Base-by-base conservation (phyloP, 225 moss, liverwort and hornwort species). In the Polytrichum formosum region DNA sequence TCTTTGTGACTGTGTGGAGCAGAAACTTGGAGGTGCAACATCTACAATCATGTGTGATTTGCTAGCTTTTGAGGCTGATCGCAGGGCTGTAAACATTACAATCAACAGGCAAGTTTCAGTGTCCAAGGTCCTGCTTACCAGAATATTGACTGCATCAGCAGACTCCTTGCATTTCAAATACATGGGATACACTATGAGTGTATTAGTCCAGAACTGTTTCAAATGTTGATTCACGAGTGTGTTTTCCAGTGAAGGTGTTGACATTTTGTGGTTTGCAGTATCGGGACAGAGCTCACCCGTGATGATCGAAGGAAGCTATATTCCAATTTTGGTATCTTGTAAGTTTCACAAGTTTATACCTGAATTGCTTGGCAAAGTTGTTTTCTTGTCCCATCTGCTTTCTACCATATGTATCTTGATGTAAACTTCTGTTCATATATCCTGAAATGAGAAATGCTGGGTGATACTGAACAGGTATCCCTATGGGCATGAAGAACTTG, bases 21-120 rank as follows among this genome's bases (percentile, higher is more conserved):
- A 98, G 94, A 82, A 74, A 74, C 90, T 98, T 67, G 94, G 94
- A 67, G 97, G 97, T 78, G 91, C 98, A 56, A 98, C 98, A 66
- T 86, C 98, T 26, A 82, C 87, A 66, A 83, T 98, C 64, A 98
- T 98, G 98, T 81, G 80, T 30, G 88, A 90, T 80, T 84, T 98
- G 26, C 85, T 98, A 2, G 73, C 90, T 9, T 98, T 92, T 67
- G 98, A 98, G 82, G 98, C 98, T 22, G 98, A 98, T 64, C 94
- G 98, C 64, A 90, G 98, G 73, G 92, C 98, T 30, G 91, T 98
- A 53, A 92, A 90, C 64, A 94, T 98, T 61, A 98, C 98, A 54
- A 84, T 98, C 30, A 98, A 98, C 65, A 98, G 94, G 97, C 87
- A 72, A 77, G 67, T 61, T 10, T n/a, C 13, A 53, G 28, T 54